phyloP scores from a whole-genome alignment of 495 filamentous ascomycete genomes.

The Hypomontagnella monticulosa region DNA sequence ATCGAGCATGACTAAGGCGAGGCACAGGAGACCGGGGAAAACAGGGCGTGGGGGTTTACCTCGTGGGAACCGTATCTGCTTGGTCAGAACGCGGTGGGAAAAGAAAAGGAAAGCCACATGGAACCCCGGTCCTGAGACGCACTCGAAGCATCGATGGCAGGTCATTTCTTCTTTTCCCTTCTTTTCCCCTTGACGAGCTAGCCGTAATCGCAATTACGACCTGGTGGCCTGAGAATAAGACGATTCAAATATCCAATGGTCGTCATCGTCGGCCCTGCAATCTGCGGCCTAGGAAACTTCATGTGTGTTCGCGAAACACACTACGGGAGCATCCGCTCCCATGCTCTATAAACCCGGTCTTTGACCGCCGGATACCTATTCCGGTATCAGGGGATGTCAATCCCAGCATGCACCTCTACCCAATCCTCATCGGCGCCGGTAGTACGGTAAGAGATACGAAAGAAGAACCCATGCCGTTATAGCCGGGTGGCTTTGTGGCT shows the following conservation, averaged over 20 bases:
- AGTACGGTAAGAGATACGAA: conserved; percentile 27
- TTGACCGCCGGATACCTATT: conserved; percentile 27
- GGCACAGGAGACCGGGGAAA: conserved; percentile 4
- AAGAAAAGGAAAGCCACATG: conserved; percentile 16
- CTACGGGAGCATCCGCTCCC: conserved; percentile 34
- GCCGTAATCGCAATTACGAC: conserved; percentile 1
- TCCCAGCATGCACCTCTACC: conserved; percentile 21
- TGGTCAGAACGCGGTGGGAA: neutral
- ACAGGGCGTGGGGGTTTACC: conserved; percentile 32
- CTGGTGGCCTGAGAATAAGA: neutral
- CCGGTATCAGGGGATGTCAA: conserved; percentile 29
- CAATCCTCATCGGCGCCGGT: conserved; percentile 39
- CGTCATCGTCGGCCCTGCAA: conserved; percentile 7
- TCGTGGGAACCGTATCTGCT: conserved; percentile 3
- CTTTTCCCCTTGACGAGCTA: conserved; percentile 13
- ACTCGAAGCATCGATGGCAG: neutral
- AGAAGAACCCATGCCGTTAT: conserved; percentile 25
- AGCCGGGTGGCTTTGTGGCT: conserved; percentile 23
- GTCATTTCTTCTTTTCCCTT: conserved; percentile 13
- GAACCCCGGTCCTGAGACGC: conserved; percentile 6
- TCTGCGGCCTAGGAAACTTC: conserved; percentile 4
- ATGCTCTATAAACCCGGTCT: conserved; percentile 19
- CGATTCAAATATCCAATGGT: conserved; percentile 18
- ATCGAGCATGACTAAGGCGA: conserved; percentile 23
- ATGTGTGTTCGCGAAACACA: conserved; percentile 16